These are phyloP conservation scores for Metschnikowia colocasiae DNA, from an alignment of 805 yeast species.

Conservation along the genomic window DNA sequence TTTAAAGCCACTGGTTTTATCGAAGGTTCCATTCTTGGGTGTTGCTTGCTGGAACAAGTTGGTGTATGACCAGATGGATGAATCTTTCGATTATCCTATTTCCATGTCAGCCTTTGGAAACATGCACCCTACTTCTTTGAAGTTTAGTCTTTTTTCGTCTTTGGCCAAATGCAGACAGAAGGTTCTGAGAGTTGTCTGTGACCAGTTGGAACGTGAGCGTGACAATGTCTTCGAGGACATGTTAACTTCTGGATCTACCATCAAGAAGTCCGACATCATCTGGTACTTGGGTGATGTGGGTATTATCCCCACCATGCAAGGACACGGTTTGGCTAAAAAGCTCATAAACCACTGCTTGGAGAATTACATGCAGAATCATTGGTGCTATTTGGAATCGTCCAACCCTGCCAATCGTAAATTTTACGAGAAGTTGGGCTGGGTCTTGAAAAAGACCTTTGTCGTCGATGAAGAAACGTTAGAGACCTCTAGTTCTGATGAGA, in stretches of 20 bases:
- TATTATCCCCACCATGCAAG: constrained; percentile 54
- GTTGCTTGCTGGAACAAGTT: constrained; percentile 46
- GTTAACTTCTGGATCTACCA: constrained; percentile 25
- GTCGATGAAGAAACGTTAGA: constrained; percentile 24
- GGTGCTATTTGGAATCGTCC: constrained; percentile 53
- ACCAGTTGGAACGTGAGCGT: constrained; percentile 43
- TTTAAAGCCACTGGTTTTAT: constrained; percentile 22
- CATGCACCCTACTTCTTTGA: constrained; percentile 31
- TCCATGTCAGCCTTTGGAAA: constrained; percentile 21
- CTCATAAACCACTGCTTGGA: constrained; percentile 49
- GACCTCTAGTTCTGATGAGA: constrained; percentile 16
- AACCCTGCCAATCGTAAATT: constrained; percentile 51
- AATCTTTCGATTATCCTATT: constrained; percentile 20
- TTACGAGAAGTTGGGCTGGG: constrained; percentile 53
- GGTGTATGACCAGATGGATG: constrained; percentile 23
- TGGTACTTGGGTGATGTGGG: constrained; percentile 63
- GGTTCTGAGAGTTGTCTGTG: constrained; percentile 48
- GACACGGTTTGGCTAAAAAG: constrained; percentile 54
- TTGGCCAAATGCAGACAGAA: constrained; percentile 47
- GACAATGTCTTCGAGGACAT: constrained; percentile 33
- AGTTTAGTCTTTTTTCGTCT: constrained; percentile 34
- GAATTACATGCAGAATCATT: constrained; percentile 37
- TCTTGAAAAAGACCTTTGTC: constrained; percentile 29
- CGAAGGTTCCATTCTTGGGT: constrained; percentile 46
- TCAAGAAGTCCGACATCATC: constrained; percentile 33